phyloP scores from a whole-genome alignment of 179 eudicot species.

The Silene noctiflora region DNA sequence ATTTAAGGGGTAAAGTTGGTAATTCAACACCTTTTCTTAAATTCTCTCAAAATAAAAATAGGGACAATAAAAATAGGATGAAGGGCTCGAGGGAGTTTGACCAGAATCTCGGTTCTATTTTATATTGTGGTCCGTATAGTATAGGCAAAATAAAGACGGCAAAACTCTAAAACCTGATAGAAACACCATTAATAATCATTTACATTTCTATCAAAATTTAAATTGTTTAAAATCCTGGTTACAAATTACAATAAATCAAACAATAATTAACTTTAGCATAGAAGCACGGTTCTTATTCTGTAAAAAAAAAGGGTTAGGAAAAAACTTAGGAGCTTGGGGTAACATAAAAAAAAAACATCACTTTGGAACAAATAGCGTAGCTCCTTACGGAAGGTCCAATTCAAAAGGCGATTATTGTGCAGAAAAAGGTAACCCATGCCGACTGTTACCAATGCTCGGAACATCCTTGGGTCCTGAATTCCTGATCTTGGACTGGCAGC shows the following conservation, averaged over 20 bases:
- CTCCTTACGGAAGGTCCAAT: background rate
- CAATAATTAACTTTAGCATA: background rate
- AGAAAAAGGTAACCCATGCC: background rate
- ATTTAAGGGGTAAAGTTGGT: too few species aligned
- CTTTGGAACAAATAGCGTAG: background rate
- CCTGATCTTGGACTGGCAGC: background rate
- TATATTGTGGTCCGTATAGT: too few species aligned
- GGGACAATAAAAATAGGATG: too few species aligned
- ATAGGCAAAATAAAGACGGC: too few species aligned
- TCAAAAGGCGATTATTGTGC: background rate
- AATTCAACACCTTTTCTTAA: too few species aligned
- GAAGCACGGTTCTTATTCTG: background rate
- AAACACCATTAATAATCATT: too few species aligned
- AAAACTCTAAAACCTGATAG: too few species aligned
- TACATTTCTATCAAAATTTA: too few species aligned
- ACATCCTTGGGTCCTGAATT: conserved; percentile 4
- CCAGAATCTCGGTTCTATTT: too few species aligned
- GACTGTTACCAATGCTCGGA: background rate
- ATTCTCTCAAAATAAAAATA: too few species aligned
- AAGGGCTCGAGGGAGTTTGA: too few species aligned
- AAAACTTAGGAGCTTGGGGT: background rate
- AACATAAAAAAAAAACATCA: background rate
- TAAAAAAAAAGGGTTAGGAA: background rate
- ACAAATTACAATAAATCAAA: background rate
- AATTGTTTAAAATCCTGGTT: too few species aligned